These are phyloP conservation scores for Paecilomyces sp. DNA, from an alignment of 2,329 filamentous ascomycete species.

Conservation along the genomic window DNA sequence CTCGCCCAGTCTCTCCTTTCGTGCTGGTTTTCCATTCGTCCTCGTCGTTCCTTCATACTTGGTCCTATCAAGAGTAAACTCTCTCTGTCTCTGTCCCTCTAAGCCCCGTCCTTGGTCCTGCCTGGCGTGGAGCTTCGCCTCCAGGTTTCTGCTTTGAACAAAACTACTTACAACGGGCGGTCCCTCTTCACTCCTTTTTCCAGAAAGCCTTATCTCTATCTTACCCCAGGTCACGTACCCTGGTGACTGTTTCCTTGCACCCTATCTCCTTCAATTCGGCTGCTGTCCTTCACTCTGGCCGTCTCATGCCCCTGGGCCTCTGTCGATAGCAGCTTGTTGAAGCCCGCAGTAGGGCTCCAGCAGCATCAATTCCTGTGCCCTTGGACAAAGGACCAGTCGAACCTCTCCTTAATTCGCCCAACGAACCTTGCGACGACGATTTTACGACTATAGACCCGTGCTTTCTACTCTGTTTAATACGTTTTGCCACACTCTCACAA, in stretches of 20 bases:
- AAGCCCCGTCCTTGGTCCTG: background rate
- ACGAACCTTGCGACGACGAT: background rate
- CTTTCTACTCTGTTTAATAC: background rate
- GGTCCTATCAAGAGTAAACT: background rate
- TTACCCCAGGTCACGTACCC: background rate
- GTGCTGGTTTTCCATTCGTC: background rate
- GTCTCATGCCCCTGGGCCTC: background rate
- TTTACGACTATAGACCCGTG: background rate
- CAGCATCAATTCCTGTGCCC: background rate
- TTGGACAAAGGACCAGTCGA: background rate
- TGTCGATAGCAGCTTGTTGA: background rate
- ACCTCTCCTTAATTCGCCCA: background rate
- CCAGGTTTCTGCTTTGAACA: background rate
- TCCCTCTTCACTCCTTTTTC: background rate
- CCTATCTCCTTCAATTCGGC: background rate
- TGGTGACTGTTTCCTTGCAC: background rate
- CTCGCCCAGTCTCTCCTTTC: background rate
- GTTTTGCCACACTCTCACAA: background rate
- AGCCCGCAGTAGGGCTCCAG: background rate
- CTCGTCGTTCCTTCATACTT: background rate
- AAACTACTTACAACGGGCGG: background rate
- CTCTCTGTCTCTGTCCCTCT: background rate
- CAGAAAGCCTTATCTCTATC: background rate
- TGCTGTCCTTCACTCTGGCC: background rate
- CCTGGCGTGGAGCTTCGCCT: background rate